Conservation (phyloP, 192 early-diverging fungal species). For the Phycomyces blakesleeanus region DNA sequence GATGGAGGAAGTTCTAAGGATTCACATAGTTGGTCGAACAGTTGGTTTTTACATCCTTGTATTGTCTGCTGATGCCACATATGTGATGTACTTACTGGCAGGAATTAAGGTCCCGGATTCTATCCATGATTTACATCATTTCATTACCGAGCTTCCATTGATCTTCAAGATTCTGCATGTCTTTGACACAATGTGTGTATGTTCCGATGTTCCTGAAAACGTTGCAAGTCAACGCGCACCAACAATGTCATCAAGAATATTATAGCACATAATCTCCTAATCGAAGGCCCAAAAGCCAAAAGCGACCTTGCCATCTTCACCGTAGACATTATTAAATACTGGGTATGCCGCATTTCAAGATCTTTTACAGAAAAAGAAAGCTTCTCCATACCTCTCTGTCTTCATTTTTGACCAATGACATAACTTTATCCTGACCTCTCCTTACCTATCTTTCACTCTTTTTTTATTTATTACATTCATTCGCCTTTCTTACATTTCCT, state of each 20-base stretch:
- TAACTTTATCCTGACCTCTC: too few species aligned
- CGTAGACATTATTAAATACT: background rate
- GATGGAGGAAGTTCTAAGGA: background rate
- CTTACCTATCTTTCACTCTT: too few species aligned
- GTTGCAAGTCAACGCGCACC: background rate
- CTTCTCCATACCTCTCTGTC: too few species aligned
- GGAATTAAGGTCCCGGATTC: background rate
- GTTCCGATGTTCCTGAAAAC: background rate
- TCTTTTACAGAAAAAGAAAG: too few species aligned
- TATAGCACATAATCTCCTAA: background rate
- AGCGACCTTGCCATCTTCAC: background rate
- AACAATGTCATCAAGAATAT: background rate
- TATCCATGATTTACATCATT: background rate
- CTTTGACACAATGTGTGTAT: background rate
- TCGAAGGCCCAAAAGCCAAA: background rate
- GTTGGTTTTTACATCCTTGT: background rate
- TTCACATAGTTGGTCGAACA: background rate
- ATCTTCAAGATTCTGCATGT: background rate
- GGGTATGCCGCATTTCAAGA: background rate
- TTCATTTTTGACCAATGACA: too few species aligned
- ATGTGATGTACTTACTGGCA: slow-evolving; percentile 6
- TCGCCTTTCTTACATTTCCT: too few species aligned
- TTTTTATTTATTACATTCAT: too few species aligned
- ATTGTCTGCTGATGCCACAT: background rate
- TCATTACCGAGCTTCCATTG: background rate